Conservation (phyloP, 257 asterid species). For the Solanum paucissectum region DNA sequence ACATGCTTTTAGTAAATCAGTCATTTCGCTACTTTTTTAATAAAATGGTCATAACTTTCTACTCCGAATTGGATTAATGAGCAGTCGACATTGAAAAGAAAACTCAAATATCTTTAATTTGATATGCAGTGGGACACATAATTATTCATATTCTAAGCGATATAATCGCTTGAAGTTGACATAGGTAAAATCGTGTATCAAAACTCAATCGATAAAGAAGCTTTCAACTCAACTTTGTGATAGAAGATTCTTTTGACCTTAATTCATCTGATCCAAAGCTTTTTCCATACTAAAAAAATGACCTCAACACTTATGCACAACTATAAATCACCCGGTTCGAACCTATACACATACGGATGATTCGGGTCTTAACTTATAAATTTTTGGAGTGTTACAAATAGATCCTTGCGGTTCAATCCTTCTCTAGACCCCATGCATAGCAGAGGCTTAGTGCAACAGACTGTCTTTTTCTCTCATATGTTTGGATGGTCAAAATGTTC, state of each 20-base stretch:
- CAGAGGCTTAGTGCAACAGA: neutral
- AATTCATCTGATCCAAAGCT: neutral
- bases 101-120: neutral
- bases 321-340: neutral
- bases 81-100: neutral
- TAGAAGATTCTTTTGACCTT: neutral
- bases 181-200: neutral
- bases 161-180: neutral
- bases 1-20: no score
- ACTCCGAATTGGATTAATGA: no score
- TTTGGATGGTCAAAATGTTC: neutral
- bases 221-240: neutral
- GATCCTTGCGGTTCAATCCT: no score
- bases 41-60: no score
- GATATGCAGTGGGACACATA: neutral
- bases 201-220: neutral
- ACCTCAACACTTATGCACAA: neutral
- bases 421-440: neutral
- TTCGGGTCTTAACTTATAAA: neutral
- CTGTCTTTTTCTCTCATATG: neutral
- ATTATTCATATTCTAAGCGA: neutral
- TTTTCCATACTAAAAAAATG: neutral
- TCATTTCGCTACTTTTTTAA: no score
- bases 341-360: no score
- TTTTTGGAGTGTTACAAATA: neutral